These are phyloP conservation scores for Luvunga scandens DNA, from an alignment of 345 rosid species.

Conservation along the genomic window DNA sequence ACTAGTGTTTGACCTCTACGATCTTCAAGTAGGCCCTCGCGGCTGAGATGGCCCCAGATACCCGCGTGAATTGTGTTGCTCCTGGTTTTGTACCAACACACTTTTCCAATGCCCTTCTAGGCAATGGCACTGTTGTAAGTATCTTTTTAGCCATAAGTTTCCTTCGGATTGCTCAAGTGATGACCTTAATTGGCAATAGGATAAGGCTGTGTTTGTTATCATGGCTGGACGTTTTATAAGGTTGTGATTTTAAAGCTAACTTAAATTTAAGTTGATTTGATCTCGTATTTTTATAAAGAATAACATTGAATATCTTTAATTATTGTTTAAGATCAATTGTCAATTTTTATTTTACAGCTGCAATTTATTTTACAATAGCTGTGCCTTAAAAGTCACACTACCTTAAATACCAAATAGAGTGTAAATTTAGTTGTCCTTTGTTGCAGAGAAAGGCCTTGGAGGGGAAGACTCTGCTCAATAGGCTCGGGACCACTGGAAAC, in stretches of 20 bases:
- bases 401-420: no score
- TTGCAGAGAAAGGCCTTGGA: conserved; percentile 47
- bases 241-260: no score
- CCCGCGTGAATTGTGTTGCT: conserved; percentile 79
- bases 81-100: conserved; percentile 92
- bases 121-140: conserved; percentile 47
- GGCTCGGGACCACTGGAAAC: conserved; percentile 70
- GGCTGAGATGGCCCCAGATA: conserved; percentile 72
- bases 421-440: background rate
- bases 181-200: background rate
- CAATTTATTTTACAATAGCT: no score
- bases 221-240: no score
- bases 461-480: conserved; percentile 55
- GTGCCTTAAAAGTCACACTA: no score
- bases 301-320: no score
- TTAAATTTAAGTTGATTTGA: no score
- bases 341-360: no score
- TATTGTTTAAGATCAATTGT: no score
- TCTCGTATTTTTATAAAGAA: no score
- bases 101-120: conserved; percentile 58
- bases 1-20: background rate
- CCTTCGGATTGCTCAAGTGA: background rate
- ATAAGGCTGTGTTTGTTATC: background rate
- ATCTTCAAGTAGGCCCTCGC: conserved; percentile 67
- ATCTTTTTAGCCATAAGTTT: background rate